phyloP scores from a whole-genome alignment of 768 basidiomycete species.

The Leucocoprinus birnbaumii region DNA sequence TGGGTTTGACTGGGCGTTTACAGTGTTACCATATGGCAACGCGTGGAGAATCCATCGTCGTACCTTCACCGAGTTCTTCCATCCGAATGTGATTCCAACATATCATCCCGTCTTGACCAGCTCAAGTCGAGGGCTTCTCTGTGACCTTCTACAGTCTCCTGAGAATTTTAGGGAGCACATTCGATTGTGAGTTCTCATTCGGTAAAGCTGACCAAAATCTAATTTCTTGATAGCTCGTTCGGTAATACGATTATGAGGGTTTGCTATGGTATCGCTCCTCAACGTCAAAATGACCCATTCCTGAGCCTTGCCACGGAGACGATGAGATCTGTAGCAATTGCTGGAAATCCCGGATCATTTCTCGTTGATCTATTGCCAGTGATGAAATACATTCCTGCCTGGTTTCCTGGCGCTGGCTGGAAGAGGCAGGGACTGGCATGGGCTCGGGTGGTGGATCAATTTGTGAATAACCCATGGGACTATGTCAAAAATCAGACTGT shows the following conservation, averaged over 20 bases:
- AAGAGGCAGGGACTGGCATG: slow-evolving; percentile 30
- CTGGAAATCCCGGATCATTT: slow-evolving; percentile 27
- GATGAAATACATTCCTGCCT: slow-evolving; percentile 33
- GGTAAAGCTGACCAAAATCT: no score
- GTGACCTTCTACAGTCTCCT: slow-evolving; percentile 34
- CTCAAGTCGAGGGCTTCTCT: slow-evolving; percentile 21
- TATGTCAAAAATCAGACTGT: slow-evolving; percentile 27
- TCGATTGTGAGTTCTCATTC: slow-evolving; percentile 31
- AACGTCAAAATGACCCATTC: slow-evolving; percentile 28
- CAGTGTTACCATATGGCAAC: slow-evolving; percentile 37
- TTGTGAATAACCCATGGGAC: slow-evolving; percentile 15
- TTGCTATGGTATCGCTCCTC: slow-evolving; percentile 29
- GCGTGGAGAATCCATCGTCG: slow-evolving; percentile 46
- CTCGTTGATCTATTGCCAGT: slow-evolving; percentile 32
- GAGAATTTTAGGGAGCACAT: slow-evolving; percentile 39
- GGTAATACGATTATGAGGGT: slow-evolving; percentile 25
- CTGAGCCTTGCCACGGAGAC: slow-evolving; percentile 26
- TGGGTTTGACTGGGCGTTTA: slow-evolving; percentile 33
- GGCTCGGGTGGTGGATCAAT: slow-evolving; percentile 22
- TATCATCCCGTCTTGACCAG: slow-evolving; percentile 6
- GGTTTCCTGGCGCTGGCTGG: slow-evolving; percentile 37
- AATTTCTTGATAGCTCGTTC: slow-evolving; percentile 27
- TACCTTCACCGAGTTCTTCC: slow-evolving; percentile 15
- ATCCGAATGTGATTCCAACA: slow-evolving; percentile 6
- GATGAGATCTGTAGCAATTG: slow-evolving; percentile 21